A percentile compares a stretch with the other conserved stretches of the same genome.
Evolutionary conservation across 2,329 filamentous ascomycete genomes (phyloP).

Genomic region (Domatiomyces globalis): DNA sequence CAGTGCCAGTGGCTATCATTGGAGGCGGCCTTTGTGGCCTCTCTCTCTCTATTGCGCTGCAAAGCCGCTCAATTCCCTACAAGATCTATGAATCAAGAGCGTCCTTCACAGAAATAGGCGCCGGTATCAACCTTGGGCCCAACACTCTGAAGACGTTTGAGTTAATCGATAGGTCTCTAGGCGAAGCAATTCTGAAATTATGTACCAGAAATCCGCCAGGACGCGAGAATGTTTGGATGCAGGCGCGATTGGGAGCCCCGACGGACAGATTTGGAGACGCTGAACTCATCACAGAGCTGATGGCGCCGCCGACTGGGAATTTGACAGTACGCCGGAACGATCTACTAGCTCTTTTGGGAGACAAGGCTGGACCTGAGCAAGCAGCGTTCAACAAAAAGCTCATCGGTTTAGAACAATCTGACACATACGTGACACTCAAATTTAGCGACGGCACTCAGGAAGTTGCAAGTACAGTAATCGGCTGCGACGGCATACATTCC

Average conservation of each 20-base stretch:
- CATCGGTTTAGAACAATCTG: neutral
- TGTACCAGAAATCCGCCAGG: neutral
- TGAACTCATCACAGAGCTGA: neutral
- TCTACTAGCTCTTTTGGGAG: neutral
- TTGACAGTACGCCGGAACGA: neutral
- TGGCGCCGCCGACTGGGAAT: too few species aligned
- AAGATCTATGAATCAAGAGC: slow-evolving; percentile 16
- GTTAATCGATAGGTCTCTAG: neutral
- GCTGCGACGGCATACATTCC: slow-evolving; percentile 47
- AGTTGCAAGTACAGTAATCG: slow-evolving; percentile 35
- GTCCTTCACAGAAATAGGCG: slow-evolving; percentile 9
- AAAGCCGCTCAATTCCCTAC: slow-evolving; percentile 21
- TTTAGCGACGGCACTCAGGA: slow-evolving; percentile 35
- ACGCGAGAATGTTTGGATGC: neutral
- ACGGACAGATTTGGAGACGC: neutral
- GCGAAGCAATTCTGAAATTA: neutral
- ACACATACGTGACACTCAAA: slow-evolving; percentile 17
- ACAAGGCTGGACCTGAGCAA: neutral
- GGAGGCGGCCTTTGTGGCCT: slow-evolving; percentile 29
- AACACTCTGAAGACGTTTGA: slow-evolving; percentile 4
- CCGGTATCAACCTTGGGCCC: slow-evolving; percentile 6
- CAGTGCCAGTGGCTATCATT: slow-evolving; percentile 7
- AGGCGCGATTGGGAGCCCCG: neutral
- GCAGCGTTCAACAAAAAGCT: neutral
- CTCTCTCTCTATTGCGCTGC: slow-evolving; percentile 23